phyloP scores from a whole-genome alignment of 2,329 filamentous ascomycete genomes.

The Dryadomyces sulphureus region DNA sequence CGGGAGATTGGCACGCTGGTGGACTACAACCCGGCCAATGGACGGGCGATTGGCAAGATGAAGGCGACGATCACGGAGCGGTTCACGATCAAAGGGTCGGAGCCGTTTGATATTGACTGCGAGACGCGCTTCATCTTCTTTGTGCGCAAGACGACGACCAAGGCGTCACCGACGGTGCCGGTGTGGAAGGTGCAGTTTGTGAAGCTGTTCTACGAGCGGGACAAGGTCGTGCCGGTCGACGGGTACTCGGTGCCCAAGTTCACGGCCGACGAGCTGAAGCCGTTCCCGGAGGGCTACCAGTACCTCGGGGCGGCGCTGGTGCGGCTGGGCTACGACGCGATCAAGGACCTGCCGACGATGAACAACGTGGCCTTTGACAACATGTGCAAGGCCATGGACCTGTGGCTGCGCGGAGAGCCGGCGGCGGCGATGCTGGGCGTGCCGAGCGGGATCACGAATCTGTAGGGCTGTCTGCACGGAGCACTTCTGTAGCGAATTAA shows the following conservation, averaged over 20 bases:
- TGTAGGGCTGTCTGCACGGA: no score
- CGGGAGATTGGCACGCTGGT: constrained; percentile 22
- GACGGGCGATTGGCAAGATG: constrained; percentile 25
- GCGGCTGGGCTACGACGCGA: no score
- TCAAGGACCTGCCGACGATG: no score
- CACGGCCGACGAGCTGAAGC: constrained; percentile 18
- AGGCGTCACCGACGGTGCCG: neutral
- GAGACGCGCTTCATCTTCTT: constrained; percentile 36
- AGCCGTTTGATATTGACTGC: constrained; percentile 33
- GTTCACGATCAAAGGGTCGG: constrained; percentile 20
- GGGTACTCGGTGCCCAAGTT: constrained; percentile 24
- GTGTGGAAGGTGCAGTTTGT: constrained; percentile 27
- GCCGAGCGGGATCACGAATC: no score
- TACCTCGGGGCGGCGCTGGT: no score
- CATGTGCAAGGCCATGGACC: no score
- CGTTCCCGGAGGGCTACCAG: no score
- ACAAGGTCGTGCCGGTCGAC: constrained; percentile 31
- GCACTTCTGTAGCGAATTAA: no score
- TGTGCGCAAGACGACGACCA: constrained; percentile 17
- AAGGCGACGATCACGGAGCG: constrained; percentile 34
- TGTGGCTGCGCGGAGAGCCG: no score
- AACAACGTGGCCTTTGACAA: no score
- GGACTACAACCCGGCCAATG: constrained; percentile 14
- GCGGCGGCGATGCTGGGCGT: no score
- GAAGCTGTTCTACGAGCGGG: constrained; percentile 20